A percentile compares a stretch with the other conserved stretches of the same genome.
phyloP scores from a whole-genome alignment of 2,329 filamentous ascomycete species.

The Dendrostoma leiphaemia region DNA sequence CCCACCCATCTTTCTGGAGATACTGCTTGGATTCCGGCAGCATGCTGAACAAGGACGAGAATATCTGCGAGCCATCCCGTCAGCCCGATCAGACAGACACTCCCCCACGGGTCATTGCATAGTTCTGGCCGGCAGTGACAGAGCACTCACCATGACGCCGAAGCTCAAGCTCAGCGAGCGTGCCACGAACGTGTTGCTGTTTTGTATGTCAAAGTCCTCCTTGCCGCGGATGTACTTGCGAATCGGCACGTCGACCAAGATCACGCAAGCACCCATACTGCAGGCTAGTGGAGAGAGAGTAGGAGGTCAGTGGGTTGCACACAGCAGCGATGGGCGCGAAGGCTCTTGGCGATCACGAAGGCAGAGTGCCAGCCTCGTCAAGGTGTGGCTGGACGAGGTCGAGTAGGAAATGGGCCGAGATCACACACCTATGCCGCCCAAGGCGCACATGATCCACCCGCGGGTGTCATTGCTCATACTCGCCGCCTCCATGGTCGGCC shows the following conservation, averaged over 20 bases:
- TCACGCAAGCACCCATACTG: conserved; percentile 75
- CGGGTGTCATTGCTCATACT: conserved; percentile 74
- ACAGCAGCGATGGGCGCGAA: not conserved
- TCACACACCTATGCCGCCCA: conserved; percentile 68
- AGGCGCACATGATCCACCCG: conserved; percentile 89
- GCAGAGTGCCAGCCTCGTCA: not conserved
- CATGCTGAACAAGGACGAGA: conserved; percentile 91
- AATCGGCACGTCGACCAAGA: conserved; percentile 80
- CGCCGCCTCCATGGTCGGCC: conserved; percentile 36
- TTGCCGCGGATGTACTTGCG: conserved; percentile 70
- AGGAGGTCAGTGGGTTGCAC: conserved; percentile 8
- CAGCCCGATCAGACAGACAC: not conserved
- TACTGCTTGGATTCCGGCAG: conserved; percentile 82
- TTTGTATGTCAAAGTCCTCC: conserved; percentile 79
- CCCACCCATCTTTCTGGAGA: conserved; percentile 66
- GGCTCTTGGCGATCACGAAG: not conserved
- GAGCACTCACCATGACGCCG: conserved; percentile 86
- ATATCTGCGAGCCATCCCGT: conserved; percentile 57
- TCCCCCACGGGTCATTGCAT: conserved; percentile 5
- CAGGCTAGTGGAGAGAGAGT: conserved; percentile 49
- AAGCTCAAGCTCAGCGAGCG: conserved; percentile 89
- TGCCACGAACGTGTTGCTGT: conserved; percentile 85
- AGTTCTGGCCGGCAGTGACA: too few relatives aligned
- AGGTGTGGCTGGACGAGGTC: not conserved
- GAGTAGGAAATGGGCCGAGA: conserved; percentile 12